Percentiles rank a stretch among this genome's conserved stretches.
Conservation (phyloP, 1,139 yeast genomes). For the Suhomyces anneliseae region DNA sequence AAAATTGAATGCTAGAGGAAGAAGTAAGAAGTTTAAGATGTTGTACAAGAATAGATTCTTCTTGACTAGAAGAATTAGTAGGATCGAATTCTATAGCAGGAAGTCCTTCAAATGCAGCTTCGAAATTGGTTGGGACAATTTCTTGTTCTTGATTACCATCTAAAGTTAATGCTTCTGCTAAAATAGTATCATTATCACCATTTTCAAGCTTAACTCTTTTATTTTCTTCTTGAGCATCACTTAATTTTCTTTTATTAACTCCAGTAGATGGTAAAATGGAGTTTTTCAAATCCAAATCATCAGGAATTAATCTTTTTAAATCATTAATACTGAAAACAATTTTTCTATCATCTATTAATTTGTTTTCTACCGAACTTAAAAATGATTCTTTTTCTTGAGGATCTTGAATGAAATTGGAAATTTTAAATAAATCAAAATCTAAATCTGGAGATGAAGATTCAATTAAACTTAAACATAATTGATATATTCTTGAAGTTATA, state of each 20-base stretch:
- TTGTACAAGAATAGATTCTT: conserved; percentile 17
- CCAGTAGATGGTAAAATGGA: conserved; percentile 37
- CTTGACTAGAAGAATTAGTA: conserved; percentile 8
- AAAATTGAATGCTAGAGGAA: conserved; percentile 17
- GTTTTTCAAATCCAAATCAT: conserved; percentile 46
- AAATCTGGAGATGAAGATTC: conserved; percentile 57
- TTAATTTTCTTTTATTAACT: conserved; percentile 11
- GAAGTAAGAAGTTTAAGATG: conserved; percentile 56
- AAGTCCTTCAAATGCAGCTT: conserved; percentile 9
- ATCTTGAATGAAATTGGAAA: conserved; percentile 41
- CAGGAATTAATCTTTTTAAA: conserved; percentile 47
- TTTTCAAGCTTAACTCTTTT: conserved; percentile 8
- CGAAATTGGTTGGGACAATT: conserved; percentile 2
- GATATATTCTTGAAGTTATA: conserved; percentile 65
- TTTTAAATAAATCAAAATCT: conserved; percentile 29
- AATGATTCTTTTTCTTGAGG: conserved; percentile 39
- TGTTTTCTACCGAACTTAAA: conserved; percentile 32
- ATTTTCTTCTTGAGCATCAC: conserved; percentile 2
- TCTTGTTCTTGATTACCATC: background rate
- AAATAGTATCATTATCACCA: conserved; percentile 14
- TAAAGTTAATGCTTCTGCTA: conserved; percentile 4
- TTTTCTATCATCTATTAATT: conserved; percentile 39
- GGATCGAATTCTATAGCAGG: conserved; percentile 19
- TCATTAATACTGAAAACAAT: conserved; percentile 56
- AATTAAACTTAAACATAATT: conserved; percentile 53